Evolutionary conservation across 2,329 filamentous ascomycete genomes (phyloP).

Genomic region (Parafenestella ontariensis): DNA sequence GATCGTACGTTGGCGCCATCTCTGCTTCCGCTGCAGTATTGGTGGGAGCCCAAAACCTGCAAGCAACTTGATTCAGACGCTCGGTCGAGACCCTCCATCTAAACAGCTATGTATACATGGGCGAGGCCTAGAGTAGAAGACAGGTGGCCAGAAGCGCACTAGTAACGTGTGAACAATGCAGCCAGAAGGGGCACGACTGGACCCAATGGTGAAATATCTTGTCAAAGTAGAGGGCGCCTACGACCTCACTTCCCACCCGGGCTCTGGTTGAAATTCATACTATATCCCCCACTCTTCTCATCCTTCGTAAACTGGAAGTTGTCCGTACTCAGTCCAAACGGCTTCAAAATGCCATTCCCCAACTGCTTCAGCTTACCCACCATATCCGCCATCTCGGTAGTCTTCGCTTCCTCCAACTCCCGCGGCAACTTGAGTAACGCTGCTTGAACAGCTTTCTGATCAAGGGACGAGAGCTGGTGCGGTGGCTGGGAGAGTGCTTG

Average conservation of each 20-base stretch:
- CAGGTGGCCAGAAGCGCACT: no score
- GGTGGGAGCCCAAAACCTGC: no score
- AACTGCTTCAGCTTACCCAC: conserved; percentile 95
- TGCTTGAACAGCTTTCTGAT: conserved; percentile 70
- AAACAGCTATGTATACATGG: no score
- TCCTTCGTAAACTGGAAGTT: conserved; percentile 96
- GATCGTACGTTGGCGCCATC: no score
- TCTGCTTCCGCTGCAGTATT: no score
- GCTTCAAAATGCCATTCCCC: conserved; percentile 89
- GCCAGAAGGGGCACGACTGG: no score
- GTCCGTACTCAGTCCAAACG: conserved; percentile 91
- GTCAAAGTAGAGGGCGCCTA: not conserved
- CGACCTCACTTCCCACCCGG: conserved; percentile 11
- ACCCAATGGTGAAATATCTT: not conserved
- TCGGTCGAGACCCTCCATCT: no score
- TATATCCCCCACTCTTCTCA: conserved; percentile 88
- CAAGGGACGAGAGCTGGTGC: conserved; percentile 66
- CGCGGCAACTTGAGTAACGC: conserved; percentile 72
- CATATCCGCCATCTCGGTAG: conserved; percentile 93
- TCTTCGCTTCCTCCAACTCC: conserved; percentile 77
- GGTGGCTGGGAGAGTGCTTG: conserved; percentile 66
- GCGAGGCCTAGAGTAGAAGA: no score
- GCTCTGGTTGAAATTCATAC: conserved; percentile 79
- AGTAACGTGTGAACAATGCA: no score
- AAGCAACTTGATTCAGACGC: no score